Evolutionary conservation across 2,329 filamentous ascomycete genomes (phyloP).

Genomic region (Fusarium sp.): DNA sequence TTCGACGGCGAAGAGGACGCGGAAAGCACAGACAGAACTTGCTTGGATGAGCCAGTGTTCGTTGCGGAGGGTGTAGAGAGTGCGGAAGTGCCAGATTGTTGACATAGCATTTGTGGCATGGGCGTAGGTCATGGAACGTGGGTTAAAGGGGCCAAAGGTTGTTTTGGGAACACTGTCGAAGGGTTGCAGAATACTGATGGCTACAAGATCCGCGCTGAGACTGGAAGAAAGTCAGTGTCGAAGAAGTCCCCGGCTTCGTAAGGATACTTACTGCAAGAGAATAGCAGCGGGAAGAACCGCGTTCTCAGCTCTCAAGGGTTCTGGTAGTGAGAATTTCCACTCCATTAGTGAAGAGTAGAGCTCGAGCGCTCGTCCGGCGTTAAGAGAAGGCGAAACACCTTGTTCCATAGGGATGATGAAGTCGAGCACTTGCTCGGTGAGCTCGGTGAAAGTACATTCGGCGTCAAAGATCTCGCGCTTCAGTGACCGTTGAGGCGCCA

Average conservation of each 20-base stretch:
- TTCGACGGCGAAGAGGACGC: constrained; percentile 17
- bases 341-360: constrained; percentile 20
- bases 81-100: constrained; percentile 33
- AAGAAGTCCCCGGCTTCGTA: accelerated
- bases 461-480: constrained; percentile 32
- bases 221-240: background rate
- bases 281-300: constrained; percentile 19
- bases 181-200: constrained; percentile 22
- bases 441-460: constrained; percentile 26
- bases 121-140: constrained; percentile 14
- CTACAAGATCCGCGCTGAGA: constrained; percentile 19
- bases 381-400: background rate
- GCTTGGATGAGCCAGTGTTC: constrained; percentile 32
- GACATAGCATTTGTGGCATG: constrained; percentile 35
- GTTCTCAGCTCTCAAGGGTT: constrained; percentile 23
- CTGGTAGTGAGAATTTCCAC: constrained; percentile 30
- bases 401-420: constrained; percentile 25
- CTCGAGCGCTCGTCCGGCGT: constrained; percentile 6
- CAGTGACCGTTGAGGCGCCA: constrained; percentile 3
- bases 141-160: constrained; percentile 25
- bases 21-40: constrained; percentile 24
- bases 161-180: constrained; percentile 24
- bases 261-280: constrained; percentile 18
- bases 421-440: constrained; percentile 24
- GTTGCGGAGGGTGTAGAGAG: constrained; percentile 20